Conservation (phyloP, 192 early-diverging fungal genomes). For the Backusella sp. region DNA sequence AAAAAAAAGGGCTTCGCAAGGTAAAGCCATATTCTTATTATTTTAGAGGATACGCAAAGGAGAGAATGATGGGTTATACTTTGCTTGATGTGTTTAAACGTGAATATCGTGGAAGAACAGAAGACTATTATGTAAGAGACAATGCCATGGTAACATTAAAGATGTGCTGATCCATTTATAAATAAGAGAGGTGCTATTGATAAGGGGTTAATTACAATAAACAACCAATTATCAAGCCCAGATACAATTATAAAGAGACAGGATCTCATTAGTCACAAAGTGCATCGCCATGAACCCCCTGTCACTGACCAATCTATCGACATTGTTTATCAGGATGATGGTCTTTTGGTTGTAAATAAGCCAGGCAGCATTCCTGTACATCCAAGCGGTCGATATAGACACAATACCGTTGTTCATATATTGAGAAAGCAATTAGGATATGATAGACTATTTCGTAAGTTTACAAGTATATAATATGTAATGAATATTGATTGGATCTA, state of each 20-base stretch:
- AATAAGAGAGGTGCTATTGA: constrained; percentile 63
- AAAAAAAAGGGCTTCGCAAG: constrained; percentile 56
- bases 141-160: background rate
- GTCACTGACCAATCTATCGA: constrained; percentile 60
- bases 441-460: constrained; percentile 48
- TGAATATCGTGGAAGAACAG: constrained; percentile 82
- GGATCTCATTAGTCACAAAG: constrained; percentile 74
- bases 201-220: constrained; percentile 76
- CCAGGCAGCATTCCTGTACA: constrained; percentile 81
- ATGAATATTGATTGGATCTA: background rate
- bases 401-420: constrained; percentile 76
- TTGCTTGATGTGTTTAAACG: constrained; percentile 73
- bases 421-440: constrained; percentile 60
- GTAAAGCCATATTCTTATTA: constrained; percentile 81
- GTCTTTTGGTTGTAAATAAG: constrained; percentile 80
- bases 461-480: background rate
- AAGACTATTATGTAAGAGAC: constrained; percentile 70
- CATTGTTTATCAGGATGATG: constrained; percentile 62
- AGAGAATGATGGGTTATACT: constrained; percentile 73
- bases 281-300: constrained; percentile 95
- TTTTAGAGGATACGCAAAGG: constrained; percentile 77
- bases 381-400: constrained; percentile 79
- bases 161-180: background rate
- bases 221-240: constrained; percentile 49
- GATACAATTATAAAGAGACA: constrained; percentile 67